phyloP scores from a whole-genome alignment of 192 early-diverging fungal species.

The Linnemannia schmuckeri region DNA sequence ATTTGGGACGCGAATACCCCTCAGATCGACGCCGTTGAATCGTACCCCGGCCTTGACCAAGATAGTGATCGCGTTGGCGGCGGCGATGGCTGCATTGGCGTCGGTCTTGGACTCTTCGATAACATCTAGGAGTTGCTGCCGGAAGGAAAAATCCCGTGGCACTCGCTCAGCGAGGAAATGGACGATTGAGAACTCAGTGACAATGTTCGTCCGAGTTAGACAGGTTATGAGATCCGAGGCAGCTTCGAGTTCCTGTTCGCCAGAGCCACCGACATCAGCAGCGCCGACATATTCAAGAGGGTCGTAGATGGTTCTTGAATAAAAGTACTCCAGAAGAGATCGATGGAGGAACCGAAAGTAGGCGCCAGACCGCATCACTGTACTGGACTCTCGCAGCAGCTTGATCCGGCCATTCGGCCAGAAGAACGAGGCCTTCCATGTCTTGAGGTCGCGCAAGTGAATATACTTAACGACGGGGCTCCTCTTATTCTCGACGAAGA shows the following conservation, averaged over 20 bases:
- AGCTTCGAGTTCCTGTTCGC: no score
- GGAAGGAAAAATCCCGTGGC: background rate
- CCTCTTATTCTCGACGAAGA: conserved; percentile 4
- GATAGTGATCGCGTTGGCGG: background rate
- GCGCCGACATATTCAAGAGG: background rate
- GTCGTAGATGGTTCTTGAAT: background rate
- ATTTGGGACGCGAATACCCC: background rate
- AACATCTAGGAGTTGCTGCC: background rate
- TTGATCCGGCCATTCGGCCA: background rate
- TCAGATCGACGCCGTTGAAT: background rate
- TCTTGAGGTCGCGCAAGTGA: background rate
- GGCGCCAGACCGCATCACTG: background rate
- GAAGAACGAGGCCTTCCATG: conserved; percentile 13
- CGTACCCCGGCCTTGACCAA: background rate
- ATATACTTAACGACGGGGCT: conserved; percentile 19
- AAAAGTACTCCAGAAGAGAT: conserved; percentile 17
- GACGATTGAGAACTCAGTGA: background rate
- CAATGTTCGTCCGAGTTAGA: background rate
- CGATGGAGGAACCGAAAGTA: background rate
- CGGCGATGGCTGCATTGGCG: background rate
- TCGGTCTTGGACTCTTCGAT: background rate
- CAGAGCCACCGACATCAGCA: no score
- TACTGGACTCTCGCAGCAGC: background rate
- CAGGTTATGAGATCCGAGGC: no score
- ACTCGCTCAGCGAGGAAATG: background rate